A percentile compares a stretch with the other conserved stretches of the same genome.
phyloP scores from a whole-genome alignment of 75 land plant species.

The Pinus tabuliformis region DNA sequence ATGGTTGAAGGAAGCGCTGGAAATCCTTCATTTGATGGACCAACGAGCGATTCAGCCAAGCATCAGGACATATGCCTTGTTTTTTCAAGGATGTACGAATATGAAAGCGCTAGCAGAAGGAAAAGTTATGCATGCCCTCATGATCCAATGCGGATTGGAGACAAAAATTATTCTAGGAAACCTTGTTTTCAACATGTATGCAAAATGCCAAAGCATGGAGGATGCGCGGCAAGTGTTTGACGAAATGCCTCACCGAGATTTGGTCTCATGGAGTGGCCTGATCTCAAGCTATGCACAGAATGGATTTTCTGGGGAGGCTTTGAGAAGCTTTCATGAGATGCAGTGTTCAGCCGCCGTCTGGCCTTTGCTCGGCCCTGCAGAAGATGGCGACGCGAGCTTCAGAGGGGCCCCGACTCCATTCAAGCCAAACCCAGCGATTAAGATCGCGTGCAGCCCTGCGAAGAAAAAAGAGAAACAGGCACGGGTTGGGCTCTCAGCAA shows the following conservation, averaged over 20 bases:
- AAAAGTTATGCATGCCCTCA: constrained; percentile 42
- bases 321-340: constrained; percentile 10
- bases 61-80: too few species aligned
- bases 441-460: too few species aligned
- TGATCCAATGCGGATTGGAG: constrained; percentile 24
- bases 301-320: constrained; percentile 11
- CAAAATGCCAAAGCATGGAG: constrained; percentile 48
- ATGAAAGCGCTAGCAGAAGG: constrained; percentile 10
- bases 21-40: too few species aligned
- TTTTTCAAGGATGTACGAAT: too few species aligned
- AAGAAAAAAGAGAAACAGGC: too few species aligned
- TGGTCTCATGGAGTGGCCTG: constrained; percentile 30
- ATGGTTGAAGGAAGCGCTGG: too few species aligned
- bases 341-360: neutral
- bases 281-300: constrained; percentile 29
- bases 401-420: too few species aligned
- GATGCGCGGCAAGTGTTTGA: constrained; percentile 46
- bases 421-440: too few species aligned
- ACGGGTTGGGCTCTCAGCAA: too few species aligned
- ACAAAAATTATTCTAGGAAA: constrained; percentile 38
- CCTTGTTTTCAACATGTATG: constrained; percentile 57
- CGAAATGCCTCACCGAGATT: constrained; percentile 23
- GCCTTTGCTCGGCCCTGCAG: too few species aligned
- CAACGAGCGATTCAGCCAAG: too few species aligned
- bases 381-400: too few species aligned